Base-by-base conservation (phyloP, 345 rosid species). In the Erodium maritimum region DNA sequence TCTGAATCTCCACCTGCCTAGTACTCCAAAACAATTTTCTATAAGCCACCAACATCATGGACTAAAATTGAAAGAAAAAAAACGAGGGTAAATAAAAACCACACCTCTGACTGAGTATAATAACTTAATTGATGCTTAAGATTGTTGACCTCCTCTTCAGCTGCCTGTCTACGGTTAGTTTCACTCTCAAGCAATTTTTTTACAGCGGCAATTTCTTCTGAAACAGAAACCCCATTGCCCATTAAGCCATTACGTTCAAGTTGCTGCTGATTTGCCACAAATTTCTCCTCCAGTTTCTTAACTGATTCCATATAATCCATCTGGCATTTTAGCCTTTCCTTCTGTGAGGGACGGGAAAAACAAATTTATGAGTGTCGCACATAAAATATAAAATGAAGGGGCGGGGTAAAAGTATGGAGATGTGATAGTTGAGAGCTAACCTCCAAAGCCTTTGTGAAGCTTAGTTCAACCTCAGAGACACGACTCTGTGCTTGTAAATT, bases 301-400 rank as follows among this genome's bases (percentile, higher is more conserved):
- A 94, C 80, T 53, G 99, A 87, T 61, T 87, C 94, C 88, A 84
- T 79, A 65, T 82, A 87, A 65, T 84, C 97, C 91, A 85, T 83
- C 71, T 87, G 96, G 62, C 91, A 83, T 70, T 87, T 87, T 33
- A 79, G 68, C 67, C 78, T 82, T 73, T 87, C 97, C 72, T 87
- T 90, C 99, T 94, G 71, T 62, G 73, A 52, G n/a, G n/a, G n/a
- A n/a, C n/a, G n/a, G n/a, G 37, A 29, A 29, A 5, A 29, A 29
- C 33, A 11, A 29, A 11, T 5, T 29, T 29, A 29, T 29, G 37
- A 29, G 9, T 29, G 9, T 29, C 0, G 37, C 37, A 11, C 37
- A 11, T 29, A 1, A 29, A 29, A 29, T 5, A 29, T 29, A 11
- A 29, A 29, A 5, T n/a, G n/a, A n/a, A n/a, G n/a, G n/a, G n/a